Percentiles rank a stretch among this genome's conserved stretches.
Evolutionary conservation across 1,139 yeast species (phyloP).

Genomic region (Suhomyces wounanorum): DNA sequence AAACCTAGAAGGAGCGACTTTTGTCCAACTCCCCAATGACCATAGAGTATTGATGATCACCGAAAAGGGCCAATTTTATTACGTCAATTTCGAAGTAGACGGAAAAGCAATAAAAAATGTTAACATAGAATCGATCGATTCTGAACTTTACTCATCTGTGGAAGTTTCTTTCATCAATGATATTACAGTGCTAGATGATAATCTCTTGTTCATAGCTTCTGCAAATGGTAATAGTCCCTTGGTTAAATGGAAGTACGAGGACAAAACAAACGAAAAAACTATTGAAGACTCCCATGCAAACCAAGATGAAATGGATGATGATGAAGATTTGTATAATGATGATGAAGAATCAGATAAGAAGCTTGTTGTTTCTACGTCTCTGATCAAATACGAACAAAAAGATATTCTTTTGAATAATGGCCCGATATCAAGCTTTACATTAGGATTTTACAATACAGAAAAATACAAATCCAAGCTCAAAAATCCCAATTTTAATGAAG

Average conservation of each 20-base stretch:
- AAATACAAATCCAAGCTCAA: conserved; percentile 58
- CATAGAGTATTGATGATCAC: conserved; percentile 56
- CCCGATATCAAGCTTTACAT: conserved; percentile 69
- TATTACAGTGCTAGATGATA: conserved; percentile 36
- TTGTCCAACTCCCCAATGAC: conserved; percentile 49
- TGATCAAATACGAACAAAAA: conserved; percentile 42
- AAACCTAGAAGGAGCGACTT: conserved; percentile 57
- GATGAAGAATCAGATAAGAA: conserved; percentile 27
- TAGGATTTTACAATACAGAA: conserved; percentile 63
- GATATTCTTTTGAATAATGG: conserved; percentile 71
- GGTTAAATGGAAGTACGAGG: conserved; percentile 33
- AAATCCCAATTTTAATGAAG: conserved; percentile 67
- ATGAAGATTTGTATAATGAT: conserved; percentile 24
- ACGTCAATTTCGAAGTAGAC: conserved; percentile 54
- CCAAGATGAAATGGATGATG: conserved; percentile 12
- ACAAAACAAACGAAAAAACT: conserved; percentile 7
- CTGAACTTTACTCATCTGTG: conserved; percentile 23
- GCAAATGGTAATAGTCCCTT: conserved; percentile 40
- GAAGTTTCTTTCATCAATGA: conserved; percentile 35
- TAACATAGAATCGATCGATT: conserved; percentile 32
- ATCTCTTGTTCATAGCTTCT: conserved; percentile 39
- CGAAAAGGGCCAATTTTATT: conserved; percentile 52
- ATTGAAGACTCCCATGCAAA: conserved; percentile 4
- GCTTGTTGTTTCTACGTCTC: conserved; percentile 27
- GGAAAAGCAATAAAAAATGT: conserved; percentile 47